Evolutionary conservation across 768 basidiomycete genomes (phyloP).

Genomic region (Lentinula edodes): DNA sequence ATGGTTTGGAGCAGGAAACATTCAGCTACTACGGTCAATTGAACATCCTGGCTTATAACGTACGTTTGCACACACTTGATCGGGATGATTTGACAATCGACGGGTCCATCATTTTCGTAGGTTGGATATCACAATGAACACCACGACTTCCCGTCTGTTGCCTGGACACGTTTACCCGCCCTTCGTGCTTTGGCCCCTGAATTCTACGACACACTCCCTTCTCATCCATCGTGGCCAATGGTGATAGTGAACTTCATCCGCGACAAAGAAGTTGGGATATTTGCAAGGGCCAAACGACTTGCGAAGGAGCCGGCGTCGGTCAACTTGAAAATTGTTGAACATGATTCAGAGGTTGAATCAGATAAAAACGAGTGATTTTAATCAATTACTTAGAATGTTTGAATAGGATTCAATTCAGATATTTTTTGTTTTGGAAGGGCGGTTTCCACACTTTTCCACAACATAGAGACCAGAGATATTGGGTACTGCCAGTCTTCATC

Average conservation of each 20-base stretch:
- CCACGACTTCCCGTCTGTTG: slow-evolving; percentile 95
- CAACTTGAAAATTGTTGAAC: slow-evolving; percentile 7
- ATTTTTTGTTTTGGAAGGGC: no score
- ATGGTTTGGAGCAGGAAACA: slow-evolving; percentile 89
- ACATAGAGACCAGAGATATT: no score
- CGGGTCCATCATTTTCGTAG: slow-evolving; percentile 27
- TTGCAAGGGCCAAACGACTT: slow-evolving; percentile 77
- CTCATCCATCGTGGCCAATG: slow-evolving; percentile 93
- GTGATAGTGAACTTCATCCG: slow-evolving; percentile 92
- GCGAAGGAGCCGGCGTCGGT: slow-evolving; percentile 25
- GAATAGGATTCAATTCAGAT: no score
- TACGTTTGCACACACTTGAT: slow-evolving; percentile 25
- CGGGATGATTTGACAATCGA: background rate
- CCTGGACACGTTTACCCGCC: slow-evolving; percentile 90
- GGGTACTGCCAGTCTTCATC: no score
- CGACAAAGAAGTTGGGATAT: slow-evolving; percentile 84
- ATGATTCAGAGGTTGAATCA: slow-evolving; percentile 12
- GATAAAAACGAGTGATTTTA: slow-evolving; percentile 17
- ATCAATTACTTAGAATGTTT: no score
- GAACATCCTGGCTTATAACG: slow-evolving; percentile 91
- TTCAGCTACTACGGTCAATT: slow-evolving; percentile 94
- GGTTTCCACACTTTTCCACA: no score
- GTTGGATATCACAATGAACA: slow-evolving; percentile 99
- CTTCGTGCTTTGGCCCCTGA: slow-evolving; percentile 83
- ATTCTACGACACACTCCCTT: slow-evolving; percentile 84